Base-by-base conservation (phyloP, 768 basidiomycete genomes). In the Mycena filopes region DNA sequence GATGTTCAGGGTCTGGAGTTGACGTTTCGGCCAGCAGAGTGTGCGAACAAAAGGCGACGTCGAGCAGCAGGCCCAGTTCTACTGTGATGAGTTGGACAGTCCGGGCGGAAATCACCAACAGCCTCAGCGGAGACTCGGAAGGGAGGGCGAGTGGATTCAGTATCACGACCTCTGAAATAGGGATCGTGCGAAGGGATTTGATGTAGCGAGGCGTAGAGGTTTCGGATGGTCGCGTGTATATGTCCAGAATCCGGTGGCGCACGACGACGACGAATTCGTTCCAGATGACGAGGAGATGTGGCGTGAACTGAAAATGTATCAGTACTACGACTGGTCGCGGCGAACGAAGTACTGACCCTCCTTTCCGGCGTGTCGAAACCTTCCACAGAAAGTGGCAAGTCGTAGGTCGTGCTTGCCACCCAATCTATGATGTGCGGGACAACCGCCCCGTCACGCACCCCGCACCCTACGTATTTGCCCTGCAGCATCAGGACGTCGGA, bases 381-480 rank as follows among this genome's bases (percentile, higher is more conserved):
- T 21, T 25, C 60, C 1, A 42, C 49, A 10, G 59, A 50, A 36
- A 41, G 46, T 5, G 53, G 53, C 12, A 55, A 33, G 12, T 60
- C 46, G 11, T 48, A 26, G 5, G 56, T 18, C 2, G 9, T 21
- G 0, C 13, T 16, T 0, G 36, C 29, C 46, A 20, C 45, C 65
- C 65, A 66, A 38, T 60, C 31, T 23, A 69, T 51, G 16, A 69
- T 10, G 28, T 66, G 65, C 1, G 61, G 65, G 0, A 51, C 38
- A 33, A 33, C 40, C 1, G 25, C 29, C 26, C 26, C 65, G n/a
- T 59, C 12, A 16, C 49, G 65, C 43, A 63, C 15, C 12, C 60
- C 65, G 29, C 68, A 66, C n/a, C 42, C 68, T 1, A 66, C 26
- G 9, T 63, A 55, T 31, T 64, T 7, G 25, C 65, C 68, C 21